These are phyloP conservation scores for Andrographis paniculata DNA, from an alignment of 305 asterid species.

Conservation along the genomic window DNA sequence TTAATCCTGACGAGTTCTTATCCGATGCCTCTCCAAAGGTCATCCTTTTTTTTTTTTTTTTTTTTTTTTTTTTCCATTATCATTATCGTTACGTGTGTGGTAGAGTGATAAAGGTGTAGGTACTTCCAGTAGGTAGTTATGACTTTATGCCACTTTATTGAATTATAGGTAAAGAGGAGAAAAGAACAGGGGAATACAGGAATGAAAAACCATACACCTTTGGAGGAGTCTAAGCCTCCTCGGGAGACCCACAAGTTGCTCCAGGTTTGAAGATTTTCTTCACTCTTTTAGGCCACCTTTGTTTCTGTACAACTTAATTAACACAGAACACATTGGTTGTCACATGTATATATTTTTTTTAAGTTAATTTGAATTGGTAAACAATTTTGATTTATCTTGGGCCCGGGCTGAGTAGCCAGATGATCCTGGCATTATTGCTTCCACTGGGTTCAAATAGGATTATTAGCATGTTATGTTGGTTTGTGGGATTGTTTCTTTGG, in stretches of 20 bases:
- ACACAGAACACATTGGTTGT: not conserved
- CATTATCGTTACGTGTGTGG: too few species aligned
- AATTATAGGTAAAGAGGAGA: constrained; percentile 42
- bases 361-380: not conserved
- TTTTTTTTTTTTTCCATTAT: not conserved
- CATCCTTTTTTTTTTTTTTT: not conserved
- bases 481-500: too few species aligned
- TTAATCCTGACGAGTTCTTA: constrained; percentile 61
- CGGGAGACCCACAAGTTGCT: constrained; percentile 94
- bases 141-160: constrained; percentile 3
- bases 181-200: constrained; percentile 37
- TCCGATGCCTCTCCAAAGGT: constrained; percentile 70
- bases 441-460: too few species aligned
- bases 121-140: too few species aligned
- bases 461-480: too few species aligned
- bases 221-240: constrained; percentile 52
- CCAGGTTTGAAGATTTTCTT: constrained; percentile 46
- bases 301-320: not conserved
- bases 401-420: too few species aligned
- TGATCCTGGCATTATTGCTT: too few species aligned
- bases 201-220: constrained; percentile 21
- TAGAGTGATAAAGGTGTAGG: too few species aligned
- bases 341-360: not conserved
- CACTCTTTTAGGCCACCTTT: not conserved
- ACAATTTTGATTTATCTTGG: too few species aligned